Evolutionary conservation across 2,329 filamentous ascomycete genomes (phyloP).

Genomic region (Fusarium sambucinum): DNA sequence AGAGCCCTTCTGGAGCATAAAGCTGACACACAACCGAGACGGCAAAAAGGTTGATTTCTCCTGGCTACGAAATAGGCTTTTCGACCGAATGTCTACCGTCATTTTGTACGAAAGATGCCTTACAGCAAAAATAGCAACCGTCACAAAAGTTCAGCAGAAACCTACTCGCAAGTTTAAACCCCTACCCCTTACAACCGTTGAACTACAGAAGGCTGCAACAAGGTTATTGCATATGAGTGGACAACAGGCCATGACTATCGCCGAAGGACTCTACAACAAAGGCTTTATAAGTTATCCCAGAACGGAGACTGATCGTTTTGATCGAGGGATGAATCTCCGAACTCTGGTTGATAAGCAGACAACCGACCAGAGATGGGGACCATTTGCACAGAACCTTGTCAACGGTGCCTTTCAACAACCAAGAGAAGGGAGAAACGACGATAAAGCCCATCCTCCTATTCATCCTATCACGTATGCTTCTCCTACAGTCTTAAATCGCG

Average conservation of each 20-base stretch:
- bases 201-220: slow-evolving; percentile 95
- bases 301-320: slow-evolving; percentile 97
- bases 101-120: slow-evolving; percentile 91
- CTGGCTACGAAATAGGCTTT: slow-evolving; percentile 86
- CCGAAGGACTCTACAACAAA: slow-evolving; percentile 89
- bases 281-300: slow-evolving; percentile 98
- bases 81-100: slow-evolving; percentile 84
- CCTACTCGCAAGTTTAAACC: slow-evolving; percentile 95
- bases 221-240: slow-evolving; percentile 90
- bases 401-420: slow-evolving; percentile 84
- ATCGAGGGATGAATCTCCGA: slow-evolving; percentile 86
- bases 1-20: slow-evolving; percentile 94
- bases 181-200: slow-evolving; percentile 92
- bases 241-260: slow-evolving; percentile 88
- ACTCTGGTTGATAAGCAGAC: slow-evolving; percentile 86
- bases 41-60: slow-evolving; percentile 83
- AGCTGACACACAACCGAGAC: slow-evolving; percentile 81
- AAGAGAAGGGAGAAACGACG: slow-evolving; percentile 86
- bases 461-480: slow-evolving; percentile 91
- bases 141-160: slow-evolving; percentile 89
- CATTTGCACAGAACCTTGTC: slow-evolving; percentile 80
- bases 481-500: slow-evolving; percentile 70
- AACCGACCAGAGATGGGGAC: slow-evolving; percentile 80
- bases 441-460: slow-evolving; percentile 97
- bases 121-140: slow-evolving; percentile 78